phyloP scores from a whole-genome alignment of 805 yeast genomes.

The Myxozyma sirexii region DNA sequence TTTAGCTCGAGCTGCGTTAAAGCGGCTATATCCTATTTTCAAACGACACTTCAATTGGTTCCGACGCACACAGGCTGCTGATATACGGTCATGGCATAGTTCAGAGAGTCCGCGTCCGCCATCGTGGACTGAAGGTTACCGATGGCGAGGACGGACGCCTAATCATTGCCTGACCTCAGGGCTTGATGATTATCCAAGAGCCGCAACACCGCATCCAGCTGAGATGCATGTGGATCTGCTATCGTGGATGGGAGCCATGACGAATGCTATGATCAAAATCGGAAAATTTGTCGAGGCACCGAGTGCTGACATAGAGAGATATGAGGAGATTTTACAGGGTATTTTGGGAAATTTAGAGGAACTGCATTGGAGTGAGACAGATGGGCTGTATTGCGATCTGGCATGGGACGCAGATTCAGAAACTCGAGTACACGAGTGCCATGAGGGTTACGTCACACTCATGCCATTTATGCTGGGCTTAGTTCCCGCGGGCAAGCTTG shows the following conservation, averaged over 20 bases:
- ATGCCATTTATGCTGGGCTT: constrained; percentile 82
- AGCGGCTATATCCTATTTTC: constrained; percentile 72
- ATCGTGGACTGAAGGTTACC: constrained; percentile 64
- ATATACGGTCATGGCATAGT: constrained; percentile 69
- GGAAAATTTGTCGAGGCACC: constrained; percentile 62
- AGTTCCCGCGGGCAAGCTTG: constrained; percentile 42
- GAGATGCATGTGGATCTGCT: constrained; percentile 89
- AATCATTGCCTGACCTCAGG: constrained; percentile 92
- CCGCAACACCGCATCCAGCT: constrained; percentile 75
- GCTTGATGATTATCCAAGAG: constrained; percentile 92
- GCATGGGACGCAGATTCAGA: constrained; percentile 42
- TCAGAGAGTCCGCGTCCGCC: constrained; percentile 41
- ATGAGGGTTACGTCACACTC: constrained; percentile 82
- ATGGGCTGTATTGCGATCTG: constrained; percentile 77
- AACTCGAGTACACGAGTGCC: constrained; percentile 70
- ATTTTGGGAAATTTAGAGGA: constrained; percentile 67
- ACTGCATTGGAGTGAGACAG: constrained; percentile 76
- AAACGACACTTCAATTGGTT: constrained; percentile 84
- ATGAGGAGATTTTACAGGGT: constrained; percentile 54
- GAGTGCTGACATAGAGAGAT: constrained; percentile 59
- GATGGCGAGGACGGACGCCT: constrained; percentile 92
- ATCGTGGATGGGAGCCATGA: constrained; percentile 93
- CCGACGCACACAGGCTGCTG: constrained; percentile 77
- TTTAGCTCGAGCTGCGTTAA: constrained; percentile 43
- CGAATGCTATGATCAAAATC: constrained; percentile 74